These are phyloP conservation scores for Termitomyces bulborhizus DNA, from an alignment of 768 basidiomycete genomes.

Conservation along the genomic window DNA sequence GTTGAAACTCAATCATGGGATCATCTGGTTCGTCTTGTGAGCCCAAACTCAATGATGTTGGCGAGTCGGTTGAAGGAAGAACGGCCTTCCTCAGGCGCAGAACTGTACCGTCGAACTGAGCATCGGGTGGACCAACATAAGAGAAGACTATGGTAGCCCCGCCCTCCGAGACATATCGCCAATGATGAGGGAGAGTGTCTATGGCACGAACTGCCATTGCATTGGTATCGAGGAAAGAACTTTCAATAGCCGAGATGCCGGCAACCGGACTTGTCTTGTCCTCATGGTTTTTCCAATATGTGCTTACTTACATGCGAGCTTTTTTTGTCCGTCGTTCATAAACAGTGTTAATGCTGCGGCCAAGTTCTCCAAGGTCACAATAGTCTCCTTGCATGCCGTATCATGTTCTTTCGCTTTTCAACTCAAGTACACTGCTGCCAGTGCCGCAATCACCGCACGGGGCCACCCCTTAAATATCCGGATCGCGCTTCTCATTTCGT, in stretches of 20 bases:
- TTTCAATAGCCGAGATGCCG: not conserved
- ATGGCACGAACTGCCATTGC: constrained; percentile 21
- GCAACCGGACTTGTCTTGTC: too few species aligned
- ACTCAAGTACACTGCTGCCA: too few species aligned
- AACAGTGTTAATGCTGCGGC: too few species aligned
- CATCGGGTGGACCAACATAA: constrained; percentile 53
- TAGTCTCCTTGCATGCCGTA: too few species aligned
- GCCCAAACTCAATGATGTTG: not conserved
- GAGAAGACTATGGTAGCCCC: constrained; percentile 87
- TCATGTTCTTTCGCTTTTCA: too few species aligned
- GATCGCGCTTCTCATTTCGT: too few species aligned
- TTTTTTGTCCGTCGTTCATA: too few species aligned
- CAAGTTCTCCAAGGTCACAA: too few species aligned
- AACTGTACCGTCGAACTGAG: constrained; percentile 55
- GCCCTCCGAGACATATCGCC: constrained; percentile 91
- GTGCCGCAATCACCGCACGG: too few species aligned
- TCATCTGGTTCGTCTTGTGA: constrained; percentile 28
- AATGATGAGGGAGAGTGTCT: constrained; percentile 43
- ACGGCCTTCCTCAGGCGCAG: constrained; percentile 69
- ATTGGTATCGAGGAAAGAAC: not conserved
- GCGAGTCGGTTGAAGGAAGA: constrained; percentile 8
- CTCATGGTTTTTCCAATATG: too few species aligned
- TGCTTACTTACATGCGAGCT: too few species aligned
- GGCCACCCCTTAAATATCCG: too few species aligned
- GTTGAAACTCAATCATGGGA: constrained; percentile 49